phyloP scores from a whole-genome alignment of 768 basidiomycete species.

The Panaeolus papilionaceus region DNA sequence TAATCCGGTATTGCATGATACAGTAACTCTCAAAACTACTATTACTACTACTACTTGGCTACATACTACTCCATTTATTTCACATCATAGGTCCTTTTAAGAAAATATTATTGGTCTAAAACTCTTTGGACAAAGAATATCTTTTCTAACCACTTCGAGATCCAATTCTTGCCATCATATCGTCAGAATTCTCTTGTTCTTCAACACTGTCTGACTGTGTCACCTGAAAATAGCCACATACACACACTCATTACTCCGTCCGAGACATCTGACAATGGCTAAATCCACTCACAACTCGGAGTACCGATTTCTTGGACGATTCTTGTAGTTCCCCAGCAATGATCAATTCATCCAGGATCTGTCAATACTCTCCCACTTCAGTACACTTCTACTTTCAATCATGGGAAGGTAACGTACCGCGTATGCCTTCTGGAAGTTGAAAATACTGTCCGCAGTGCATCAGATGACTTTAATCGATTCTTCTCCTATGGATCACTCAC shows the following conservation, averaged over 20 bases:
- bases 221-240: conserved; percentile 54
- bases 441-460: conserved; percentile 67
- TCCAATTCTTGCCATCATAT: conserved; percentile 78
- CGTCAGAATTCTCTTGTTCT: conserved; percentile 86
- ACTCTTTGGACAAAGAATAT: conserved; percentile 17
- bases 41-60: not conserved
- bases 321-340: conserved; percentile 98
- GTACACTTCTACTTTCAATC: conserved; percentile 12
- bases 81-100: conserved; percentile 54
- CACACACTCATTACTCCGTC: not conserved
- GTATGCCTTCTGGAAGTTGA: conserved; percentile 99
- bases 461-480: conserved; percentile 24
- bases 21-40: not conserved
- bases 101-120: conserved; percentile 21
- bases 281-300: conserved; percentile 50
- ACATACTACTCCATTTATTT: conserved; percentile 7
- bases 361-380: conserved; percentile 16
- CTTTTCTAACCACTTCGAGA: conserved; percentile 69
- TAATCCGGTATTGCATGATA: not conserved
- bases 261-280: conserved; percentile 8
- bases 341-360: conserved; percentile 95
- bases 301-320: conserved; percentile 91
- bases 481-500: conserved; percentile 51
- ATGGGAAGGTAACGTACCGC: conserved; percentile 56
- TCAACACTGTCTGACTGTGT: conserved; percentile 86